Base-by-base conservation (phyloP, 768 basidiomycete genomes). In the Tricholoma sp. region DNA sequence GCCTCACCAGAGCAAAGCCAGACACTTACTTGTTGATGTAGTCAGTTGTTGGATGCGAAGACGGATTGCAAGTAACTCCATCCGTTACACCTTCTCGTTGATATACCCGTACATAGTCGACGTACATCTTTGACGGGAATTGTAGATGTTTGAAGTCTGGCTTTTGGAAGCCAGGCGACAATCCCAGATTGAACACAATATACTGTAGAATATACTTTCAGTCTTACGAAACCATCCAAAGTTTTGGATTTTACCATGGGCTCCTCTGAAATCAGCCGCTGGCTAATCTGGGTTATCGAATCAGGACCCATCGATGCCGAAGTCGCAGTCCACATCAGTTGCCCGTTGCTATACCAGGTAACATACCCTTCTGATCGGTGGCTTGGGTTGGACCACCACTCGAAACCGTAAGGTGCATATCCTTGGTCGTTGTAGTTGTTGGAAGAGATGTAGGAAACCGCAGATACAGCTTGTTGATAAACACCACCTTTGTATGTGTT, bases 101-200 rank as follows among this genome's bases (percentile, higher is more conserved):
- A 63, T 93, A 92, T 52, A 95, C 80, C 35, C 93, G 85, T 21
- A 99, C 81, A 63, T 97, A 98, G 70, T 98, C 96, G 61, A 98
- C 73, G 58, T 81, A 83, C 89, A 96, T 89, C 58, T 79, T 74
- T 6, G 81, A 76, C 0, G 95, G 96, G 78, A 94, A 96, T 49
- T 69, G 64, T 54, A 98, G 74, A 65, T 91, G 75, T 61, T 75
- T 75, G 65, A 78, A 93, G 70, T 94, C 86, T 56, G 83, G 83
- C 50, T 69, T 62, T 66, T 94, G 90, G 78, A 95, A 94, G 39
- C 78, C 77, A 2, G 84, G 80, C 27, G 91, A 81, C 74, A 94
- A 82, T 57, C 91, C 92, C 54, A 94, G 72, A 71, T 94, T 98
- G 67, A 98, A 62, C 62, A 98, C 84, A 54, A 94, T 76, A 67